Evolutionary conservation across 495 filamentous ascomycete genomes (phyloP).

Genomic region (Baudoinia panamericana): DNA sequence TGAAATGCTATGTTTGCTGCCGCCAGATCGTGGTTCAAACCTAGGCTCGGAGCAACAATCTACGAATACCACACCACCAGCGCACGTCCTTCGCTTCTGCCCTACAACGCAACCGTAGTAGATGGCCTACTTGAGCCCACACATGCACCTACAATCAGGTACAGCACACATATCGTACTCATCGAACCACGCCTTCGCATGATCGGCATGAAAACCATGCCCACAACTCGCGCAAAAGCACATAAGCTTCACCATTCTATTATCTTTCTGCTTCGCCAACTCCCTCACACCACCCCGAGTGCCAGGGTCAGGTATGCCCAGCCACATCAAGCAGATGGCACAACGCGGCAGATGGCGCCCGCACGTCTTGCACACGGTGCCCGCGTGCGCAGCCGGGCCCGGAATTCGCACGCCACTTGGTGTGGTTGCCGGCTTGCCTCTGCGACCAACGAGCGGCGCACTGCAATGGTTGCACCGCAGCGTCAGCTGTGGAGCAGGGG

Average conservation of each 20-base stretch:
- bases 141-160: conserved; percentile 77
- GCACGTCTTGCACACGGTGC: conserved; percentile 68
- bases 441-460: conserved; percentile 30
- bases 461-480: conserved; percentile 79
- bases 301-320: conserved; percentile 65
- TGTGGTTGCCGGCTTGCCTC: conserved; percentile 1
- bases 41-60: no score
- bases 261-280: conserved; percentile 38
- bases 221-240: conserved; percentile 80
- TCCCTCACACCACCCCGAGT: neutral
- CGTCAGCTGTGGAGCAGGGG: conserved; percentile 56
- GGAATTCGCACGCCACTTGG: conserved; percentile 8
- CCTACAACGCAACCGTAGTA: no score
- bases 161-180: conserved; percentile 73
- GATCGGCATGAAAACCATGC: conserved; percentile 80
- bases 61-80: no score
- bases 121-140: conserved; percentile 34
- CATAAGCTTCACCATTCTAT: conserved; percentile 44
- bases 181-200: conserved; percentile 78
- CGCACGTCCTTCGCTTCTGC: no score
- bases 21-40: no score
- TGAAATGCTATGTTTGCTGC: no score
- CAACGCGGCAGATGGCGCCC: conserved; percentile 80
- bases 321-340: conserved; percentile 71
- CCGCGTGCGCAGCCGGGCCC: conserved; percentile 34